Conservation (phyloP, 306 rosid species). For the Vigna angularis region DNA sequence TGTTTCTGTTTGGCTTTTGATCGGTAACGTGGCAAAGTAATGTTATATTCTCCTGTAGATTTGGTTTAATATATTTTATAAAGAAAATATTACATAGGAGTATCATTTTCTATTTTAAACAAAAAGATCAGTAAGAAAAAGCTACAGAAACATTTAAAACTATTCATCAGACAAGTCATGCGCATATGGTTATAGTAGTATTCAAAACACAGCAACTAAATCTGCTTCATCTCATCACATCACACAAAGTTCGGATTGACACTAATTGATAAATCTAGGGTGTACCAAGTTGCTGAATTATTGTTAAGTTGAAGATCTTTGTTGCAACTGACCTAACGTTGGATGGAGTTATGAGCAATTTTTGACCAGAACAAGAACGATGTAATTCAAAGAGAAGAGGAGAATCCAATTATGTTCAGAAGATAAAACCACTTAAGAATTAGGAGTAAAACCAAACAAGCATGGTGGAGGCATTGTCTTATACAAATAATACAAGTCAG, state of each 20-base stretch:
- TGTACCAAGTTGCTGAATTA: not conserved
- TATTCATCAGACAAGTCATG: not conserved
- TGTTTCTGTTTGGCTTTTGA: not conserved
- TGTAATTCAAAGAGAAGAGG: not conserved
- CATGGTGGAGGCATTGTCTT: constrained; percentile 47
- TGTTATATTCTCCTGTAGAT: not conserved
- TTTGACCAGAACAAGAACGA: not conserved
- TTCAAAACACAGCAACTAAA: not conserved
- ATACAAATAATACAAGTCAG: constrained; percentile 37
- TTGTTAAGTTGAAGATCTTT: not conserved
- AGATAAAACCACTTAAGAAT: constrained; percentile 40
- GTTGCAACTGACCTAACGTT: not conserved
- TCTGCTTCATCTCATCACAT: not conserved
- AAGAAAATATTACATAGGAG: not conserved
- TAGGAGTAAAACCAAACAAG: constrained; percentile 43
- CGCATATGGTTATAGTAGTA: constrained; percentile 38
- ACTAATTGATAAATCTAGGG: not conserved
- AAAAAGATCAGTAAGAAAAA: not conserved
- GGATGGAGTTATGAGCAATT: constrained; percentile 9
- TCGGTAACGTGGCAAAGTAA: not conserved
- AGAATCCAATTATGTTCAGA: constrained; percentile 12
- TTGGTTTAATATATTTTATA: not conserved
- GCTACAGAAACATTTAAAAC: not conserved
- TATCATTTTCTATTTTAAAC: not conserved
- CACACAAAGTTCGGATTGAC: not conserved